phyloP scores from a whole-genome alignment of 1,284 basidiomycete species.

The Ustilago sp. region DNA sequence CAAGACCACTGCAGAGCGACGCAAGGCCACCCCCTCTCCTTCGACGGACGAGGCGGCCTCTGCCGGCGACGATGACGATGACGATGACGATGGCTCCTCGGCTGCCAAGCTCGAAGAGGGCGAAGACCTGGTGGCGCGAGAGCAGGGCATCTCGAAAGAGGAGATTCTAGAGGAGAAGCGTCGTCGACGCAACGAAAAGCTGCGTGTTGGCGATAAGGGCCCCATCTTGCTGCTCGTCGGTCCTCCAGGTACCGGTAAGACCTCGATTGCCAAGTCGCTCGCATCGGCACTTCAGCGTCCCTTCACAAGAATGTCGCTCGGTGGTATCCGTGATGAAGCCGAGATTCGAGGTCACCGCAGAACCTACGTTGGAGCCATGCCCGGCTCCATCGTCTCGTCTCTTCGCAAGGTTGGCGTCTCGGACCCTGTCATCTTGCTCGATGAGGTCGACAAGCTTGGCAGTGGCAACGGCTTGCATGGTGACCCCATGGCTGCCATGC shows the following conservation, averaged over 20 bases:
- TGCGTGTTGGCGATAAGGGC: slow-evolving; percentile 72
- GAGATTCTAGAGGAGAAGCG: slow-evolving; percentile 44
- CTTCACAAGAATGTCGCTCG: slow-evolving; percentile 67
- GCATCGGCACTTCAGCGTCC: slow-evolving; percentile 81
- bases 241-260: slow-evolving; percentile 68
- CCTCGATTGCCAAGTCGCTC: slow-evolving; percentile 68
- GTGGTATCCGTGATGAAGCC: slow-evolving; percentile 71
- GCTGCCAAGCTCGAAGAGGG: slow-evolving; percentile 20
- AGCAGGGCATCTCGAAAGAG: slow-evolving; percentile 41
- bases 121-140: slow-evolving; percentile 32
- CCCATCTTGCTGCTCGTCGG: slow-evolving; percentile 81
- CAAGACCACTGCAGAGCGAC: slow-evolving; percentile 37
- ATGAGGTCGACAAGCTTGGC: slow-evolving; percentile 72
- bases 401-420: slow-evolving; percentile 69
- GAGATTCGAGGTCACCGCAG: slow-evolving; percentile 70
- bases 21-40: slow-evolving; percentile 21
- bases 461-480: slow-evolving; percentile 69
- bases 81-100: slow-evolving; percentile 5
- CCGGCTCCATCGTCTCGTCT: slow-evolving; percentile 75
- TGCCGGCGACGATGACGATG: slow-evolving; percentile 18
- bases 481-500: slow-evolving; percentile 71
- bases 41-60: slow-evolving; percentile 35
- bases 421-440: slow-evolving; percentile 71
- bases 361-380: slow-evolving; percentile 71
- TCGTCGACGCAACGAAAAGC: slow-evolving; percentile 48